phyloP scores from a whole-genome alignment of 2,329 filamentous ascomycete genomes.

The Epichloe aotearoae region DNA sequence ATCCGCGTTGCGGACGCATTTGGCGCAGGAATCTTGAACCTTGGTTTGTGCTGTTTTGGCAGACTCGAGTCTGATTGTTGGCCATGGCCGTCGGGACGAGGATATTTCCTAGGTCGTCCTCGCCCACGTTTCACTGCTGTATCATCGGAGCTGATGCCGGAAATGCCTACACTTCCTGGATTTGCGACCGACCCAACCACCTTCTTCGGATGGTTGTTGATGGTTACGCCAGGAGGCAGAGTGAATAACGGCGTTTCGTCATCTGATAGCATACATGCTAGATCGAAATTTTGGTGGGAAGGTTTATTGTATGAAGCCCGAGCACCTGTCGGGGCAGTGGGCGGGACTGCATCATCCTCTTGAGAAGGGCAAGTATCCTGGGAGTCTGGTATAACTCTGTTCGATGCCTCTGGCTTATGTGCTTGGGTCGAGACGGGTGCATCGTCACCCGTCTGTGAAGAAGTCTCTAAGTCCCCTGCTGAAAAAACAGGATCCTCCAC shows the following conservation, averaged over 20 bases:
- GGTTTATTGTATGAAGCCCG: neutral
- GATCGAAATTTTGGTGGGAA: neutral
- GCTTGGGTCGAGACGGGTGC: neutral
- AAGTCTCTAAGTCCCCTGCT: neutral
- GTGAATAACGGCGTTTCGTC: conserved; percentile 21
- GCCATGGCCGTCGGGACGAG: neutral
- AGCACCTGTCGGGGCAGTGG: neutral
- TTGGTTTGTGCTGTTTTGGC: neutral
- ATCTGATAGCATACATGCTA: conserved; percentile 20
- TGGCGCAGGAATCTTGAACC: neutral
- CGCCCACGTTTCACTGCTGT: neutral
- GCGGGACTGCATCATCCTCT: neutral
- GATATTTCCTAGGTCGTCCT: conserved; percentile 2
- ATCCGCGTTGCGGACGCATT: neutral
- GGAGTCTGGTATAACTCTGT: conserved; percentile 15
- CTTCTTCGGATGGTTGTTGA: neutral
- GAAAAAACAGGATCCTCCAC: conserved; percentile 5
- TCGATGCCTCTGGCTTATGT: neutral
- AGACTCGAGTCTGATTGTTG: neutral
- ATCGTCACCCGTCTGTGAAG: conserved; percentile 6
- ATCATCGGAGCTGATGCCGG: neutral
- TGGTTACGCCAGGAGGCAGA: neutral
- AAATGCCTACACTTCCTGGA: neutral
- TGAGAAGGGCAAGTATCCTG: conserved; percentile 13
- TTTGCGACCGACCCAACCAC: neutral